Evolutionary conservation across 2,329 filamentous ascomycete species (phyloP).

Genomic region (Fusarium tupiense): DNA sequence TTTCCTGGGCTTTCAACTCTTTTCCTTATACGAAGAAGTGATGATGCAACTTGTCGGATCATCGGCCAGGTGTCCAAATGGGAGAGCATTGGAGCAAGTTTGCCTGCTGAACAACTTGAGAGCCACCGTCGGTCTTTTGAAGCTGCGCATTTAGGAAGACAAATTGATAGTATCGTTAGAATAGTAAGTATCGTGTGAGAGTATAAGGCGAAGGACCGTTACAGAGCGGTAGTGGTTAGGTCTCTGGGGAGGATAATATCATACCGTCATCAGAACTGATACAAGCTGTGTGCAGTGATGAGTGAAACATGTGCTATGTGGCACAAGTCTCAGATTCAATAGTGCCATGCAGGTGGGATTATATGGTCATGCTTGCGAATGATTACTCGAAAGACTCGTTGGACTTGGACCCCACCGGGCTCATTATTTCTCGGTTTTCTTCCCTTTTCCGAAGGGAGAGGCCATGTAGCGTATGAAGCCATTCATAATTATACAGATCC

Average conservation of each 20-base stretch:
- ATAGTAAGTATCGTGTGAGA: background rate
- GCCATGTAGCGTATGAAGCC: too few species aligned
- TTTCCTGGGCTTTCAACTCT: background rate
- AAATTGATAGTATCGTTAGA: fast-evolving
- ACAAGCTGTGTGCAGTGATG: background rate
- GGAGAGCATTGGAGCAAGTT: background rate
- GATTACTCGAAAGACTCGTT: too few species aligned
- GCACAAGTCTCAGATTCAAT: too few species aligned
- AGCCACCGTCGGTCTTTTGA: background rate
- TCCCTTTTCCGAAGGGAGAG: too few species aligned
- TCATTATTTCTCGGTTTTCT: too few species aligned
- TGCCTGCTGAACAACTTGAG: background rate
- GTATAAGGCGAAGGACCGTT: too few species aligned
- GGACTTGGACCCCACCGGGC: too few species aligned
- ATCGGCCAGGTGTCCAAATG: background rate
- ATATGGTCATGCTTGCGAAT: too few species aligned
- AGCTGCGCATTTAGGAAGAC: fast-evolving
- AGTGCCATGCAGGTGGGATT: too few species aligned
- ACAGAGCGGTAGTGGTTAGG: background rate
- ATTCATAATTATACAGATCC: too few species aligned
- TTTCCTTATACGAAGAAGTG: fast-evolving
- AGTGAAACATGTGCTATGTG: too few species aligned
- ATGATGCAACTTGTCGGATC: fast-evolving
- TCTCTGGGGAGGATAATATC: too few species aligned
- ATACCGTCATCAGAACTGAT: background rate